phyloP scores from a whole-genome alignment of 2,329 filamentous ascomycete species.

The Cladophialophora carrionii region DNA sequence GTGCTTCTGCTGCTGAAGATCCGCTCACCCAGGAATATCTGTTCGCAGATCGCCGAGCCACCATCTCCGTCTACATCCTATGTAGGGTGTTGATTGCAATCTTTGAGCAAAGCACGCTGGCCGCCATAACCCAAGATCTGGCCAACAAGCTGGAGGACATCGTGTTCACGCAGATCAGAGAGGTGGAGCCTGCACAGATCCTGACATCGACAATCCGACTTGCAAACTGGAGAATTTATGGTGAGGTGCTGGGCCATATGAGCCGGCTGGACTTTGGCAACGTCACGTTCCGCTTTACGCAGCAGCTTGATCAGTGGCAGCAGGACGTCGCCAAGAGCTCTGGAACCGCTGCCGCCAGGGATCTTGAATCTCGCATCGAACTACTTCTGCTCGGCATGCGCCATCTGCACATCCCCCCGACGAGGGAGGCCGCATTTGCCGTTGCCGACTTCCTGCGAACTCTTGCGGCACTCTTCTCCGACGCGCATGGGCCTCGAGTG shows the following conservation, averaged over 20 bases:
- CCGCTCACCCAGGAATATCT: slow-evolving; percentile 61
- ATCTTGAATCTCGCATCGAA: slow-evolving; percentile 80
- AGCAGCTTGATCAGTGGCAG: slow-evolving; percentile 77
- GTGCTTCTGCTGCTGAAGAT: slow-evolving; percentile 41
- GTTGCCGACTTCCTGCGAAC: slow-evolving; percentile 81
- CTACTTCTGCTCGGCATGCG: slow-evolving; percentile 90
- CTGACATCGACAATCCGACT: slow-evolving; percentile 73
- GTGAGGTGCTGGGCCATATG: slow-evolving; percentile 92
- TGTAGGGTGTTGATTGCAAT: slow-evolving; percentile 94
- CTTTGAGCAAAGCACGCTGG: slow-evolving; percentile 82
- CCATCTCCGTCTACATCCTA: slow-evolving; percentile 92
- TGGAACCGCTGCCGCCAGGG: slow-evolving; percentile 61
- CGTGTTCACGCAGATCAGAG: slow-evolving; percentile 93
- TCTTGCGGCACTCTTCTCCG: slow-evolving; percentile 78
- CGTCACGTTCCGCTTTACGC: slow-evolving; percentile 79
- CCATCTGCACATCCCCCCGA: slow-evolving; percentile 75
- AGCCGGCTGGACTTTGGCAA: slow-evolving; percentile 87
- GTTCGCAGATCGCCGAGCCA: slow-evolving; percentile 84
- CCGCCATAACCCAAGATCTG: slow-evolving; percentile 84
- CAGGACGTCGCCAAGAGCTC: slow-evolving; percentile 71
- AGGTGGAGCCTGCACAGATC: slow-evolving; percentile 79
- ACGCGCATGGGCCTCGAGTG: slow-evolving; percentile 82
- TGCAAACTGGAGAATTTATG: slow-evolving; percentile 95
- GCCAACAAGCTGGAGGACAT: slow-evolving; percentile 92
- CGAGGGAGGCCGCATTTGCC: slow-evolving; percentile 60